These are phyloP conservation scores for Diaporthe eres DNA, from an alignment of 2,329 filamentous ascomycete species.

Conservation along the genomic window DNA sequence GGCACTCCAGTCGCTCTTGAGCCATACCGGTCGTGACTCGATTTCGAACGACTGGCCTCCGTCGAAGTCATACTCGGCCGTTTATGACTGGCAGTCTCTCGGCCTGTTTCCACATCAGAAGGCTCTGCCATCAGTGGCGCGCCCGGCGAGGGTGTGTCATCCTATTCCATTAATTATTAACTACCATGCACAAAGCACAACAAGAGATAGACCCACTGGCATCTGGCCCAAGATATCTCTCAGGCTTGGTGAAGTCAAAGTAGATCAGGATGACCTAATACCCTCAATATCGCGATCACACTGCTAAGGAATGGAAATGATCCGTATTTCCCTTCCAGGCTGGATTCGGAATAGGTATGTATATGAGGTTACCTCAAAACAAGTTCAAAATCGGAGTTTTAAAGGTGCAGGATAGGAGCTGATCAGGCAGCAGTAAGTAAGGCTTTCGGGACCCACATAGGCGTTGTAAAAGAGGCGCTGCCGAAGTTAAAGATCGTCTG, in stretches of 20 bases:
- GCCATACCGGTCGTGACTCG: too few relatives aligned
- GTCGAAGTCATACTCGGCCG: not conserved
- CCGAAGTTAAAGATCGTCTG: not conserved
- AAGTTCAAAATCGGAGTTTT: not conserved
- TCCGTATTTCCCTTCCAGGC: not conserved
- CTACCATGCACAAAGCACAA: not conserved
- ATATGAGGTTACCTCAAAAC: too few relatives aligned
- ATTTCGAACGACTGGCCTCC: not conserved
- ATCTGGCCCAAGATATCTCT: not conserved
- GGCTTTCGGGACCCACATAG: not conserved
- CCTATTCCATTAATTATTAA: not conserved
- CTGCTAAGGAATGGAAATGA: not conserved
- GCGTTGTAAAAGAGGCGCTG: not conserved
- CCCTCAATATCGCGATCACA: not conserved
- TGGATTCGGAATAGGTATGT: not conserved
- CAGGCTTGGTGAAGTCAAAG: too few relatives aligned
- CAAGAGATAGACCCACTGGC: not conserved
- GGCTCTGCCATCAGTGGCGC: conserved; percentile 4
- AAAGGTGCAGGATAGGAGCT: not conserved
- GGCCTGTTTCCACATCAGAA: not conserved
- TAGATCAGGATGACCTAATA: not conserved
- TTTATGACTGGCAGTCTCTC: not conserved
- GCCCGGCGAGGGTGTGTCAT: not conserved
- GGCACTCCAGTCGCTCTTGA: not conserved
- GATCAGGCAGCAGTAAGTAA: not conserved